Base-by-base conservation (phyloP, 2,329 filamentous ascomycete genomes). In the Alternaria metachromatica region DNA sequence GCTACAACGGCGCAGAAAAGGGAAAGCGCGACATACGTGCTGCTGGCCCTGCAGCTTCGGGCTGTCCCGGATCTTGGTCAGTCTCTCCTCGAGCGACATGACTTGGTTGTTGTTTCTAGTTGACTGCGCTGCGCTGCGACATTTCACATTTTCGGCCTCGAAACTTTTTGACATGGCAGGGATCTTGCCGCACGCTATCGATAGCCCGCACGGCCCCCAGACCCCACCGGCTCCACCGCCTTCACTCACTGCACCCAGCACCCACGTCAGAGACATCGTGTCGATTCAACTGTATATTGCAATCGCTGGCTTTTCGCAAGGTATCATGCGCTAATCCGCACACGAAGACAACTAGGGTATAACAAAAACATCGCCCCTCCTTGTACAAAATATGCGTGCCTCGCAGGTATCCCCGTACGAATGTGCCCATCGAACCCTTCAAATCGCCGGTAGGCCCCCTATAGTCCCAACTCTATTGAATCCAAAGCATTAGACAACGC, bases 41-140 rank as follows among this genome's bases (percentile, higher is more conserved):
- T 97, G 90, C 83, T 97, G 94, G 80, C 92, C 97, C 82, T 98
- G 93, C 76, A 97, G 89, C 82, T 97, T 97, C 60, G 96, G 96
- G 78, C 92, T 82, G 71, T 82, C 96, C 83, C 96, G 92, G 81
- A 98, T 97, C 88, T 96, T 97, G 84, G 95, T 92, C 80, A 99
- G 89, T 86, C 94, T 96, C 85, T 97, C 95, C 80, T 92, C 89
- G 45, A 98, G 84, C 81, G 89, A 88, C 83, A 84, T 84, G 67
- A 67, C 72, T 74, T 66, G 68, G 65, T 64, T 56, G 72, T 67
- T 60, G 64, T 60, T 18, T 21, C 59, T 49, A 18, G 50, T 41
- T 18, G 37, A 10, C n/a, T 41, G 37, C 37, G 49, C 54, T 23
- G 60, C 41, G 41, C 46, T 33, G 54, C 46, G 25, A 43, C 49